phyloP scores from a whole-genome alignment of 257 asterid species.

The Cordia subcordata region DNA sequence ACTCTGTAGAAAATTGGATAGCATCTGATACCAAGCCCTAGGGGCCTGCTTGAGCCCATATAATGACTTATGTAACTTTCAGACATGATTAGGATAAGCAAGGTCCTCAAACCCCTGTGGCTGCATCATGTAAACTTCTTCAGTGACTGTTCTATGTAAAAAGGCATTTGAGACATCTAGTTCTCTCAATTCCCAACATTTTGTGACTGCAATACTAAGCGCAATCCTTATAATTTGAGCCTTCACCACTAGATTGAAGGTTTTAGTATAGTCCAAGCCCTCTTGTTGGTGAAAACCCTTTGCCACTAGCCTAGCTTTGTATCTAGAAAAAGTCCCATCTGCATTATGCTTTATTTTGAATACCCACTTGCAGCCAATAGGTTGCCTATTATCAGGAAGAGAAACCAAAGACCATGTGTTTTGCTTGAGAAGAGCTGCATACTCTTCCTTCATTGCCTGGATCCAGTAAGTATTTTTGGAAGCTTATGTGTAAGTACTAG shows the following conservation, averaged over 20 bases:
- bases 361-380: no score
- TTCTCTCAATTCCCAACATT: not conserved
- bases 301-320: not conserved
- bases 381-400: not conserved
- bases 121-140: not conserved
- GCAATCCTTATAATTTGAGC: not conserved
- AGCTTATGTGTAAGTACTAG: not conserved
- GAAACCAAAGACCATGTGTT: conserved; percentile 1
- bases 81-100: not conserved
- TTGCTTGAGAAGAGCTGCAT: not conserved
- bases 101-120: not conserved
- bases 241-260: not conserved
- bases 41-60: conserved; percentile 4
- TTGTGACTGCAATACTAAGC: not conserved
- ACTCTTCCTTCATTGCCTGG: not conserved
- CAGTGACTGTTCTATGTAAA: not conserved
- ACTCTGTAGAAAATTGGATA: not conserved
- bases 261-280: not conserved
- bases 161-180: conserved; percentile 5
- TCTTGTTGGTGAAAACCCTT: not conserved
- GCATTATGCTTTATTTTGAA: no score
- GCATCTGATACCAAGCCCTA: conserved; percentile 1
- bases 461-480: not conserved
- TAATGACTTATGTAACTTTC: not conserved
- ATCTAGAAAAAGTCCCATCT: no score